Evolutionary conservation across 2,329 filamentous ascomycete species (phyloP).

Genomic region (Camillea tinctor): DNA sequence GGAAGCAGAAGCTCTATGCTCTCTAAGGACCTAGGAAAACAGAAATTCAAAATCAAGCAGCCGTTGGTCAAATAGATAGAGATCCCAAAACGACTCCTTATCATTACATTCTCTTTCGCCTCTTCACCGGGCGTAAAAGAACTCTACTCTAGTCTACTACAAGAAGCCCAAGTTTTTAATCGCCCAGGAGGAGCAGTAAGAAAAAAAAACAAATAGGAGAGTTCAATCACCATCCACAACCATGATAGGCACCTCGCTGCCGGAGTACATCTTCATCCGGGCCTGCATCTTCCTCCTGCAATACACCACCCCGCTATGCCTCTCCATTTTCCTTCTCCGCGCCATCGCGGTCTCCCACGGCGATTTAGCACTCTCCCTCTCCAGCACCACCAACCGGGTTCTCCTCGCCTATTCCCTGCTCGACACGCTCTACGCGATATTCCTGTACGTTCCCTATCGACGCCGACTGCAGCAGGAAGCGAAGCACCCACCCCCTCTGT

Average conservation of each 20-base stretch:
- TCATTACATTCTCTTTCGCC: too few relatives aligned
- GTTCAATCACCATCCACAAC: not conserved
- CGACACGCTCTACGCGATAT: slow-evolving; percentile 43
- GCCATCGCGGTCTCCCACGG: slow-evolving; percentile 22
- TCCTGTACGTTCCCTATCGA: slow-evolving; percentile 44
- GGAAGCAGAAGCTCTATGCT: too few relatives aligned
- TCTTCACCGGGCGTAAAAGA: too few relatives aligned
- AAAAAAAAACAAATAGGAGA: too few relatives aligned
- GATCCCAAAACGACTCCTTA: too few relatives aligned
- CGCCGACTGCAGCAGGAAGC: slow-evolving; percentile 38
- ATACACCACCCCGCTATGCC: slow-evolving; percentile 43
- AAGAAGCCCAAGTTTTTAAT: too few relatives aligned
- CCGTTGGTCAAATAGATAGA: too few relatives aligned
- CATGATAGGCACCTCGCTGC: slow-evolving; percentile 33
- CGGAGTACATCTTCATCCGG: slow-evolving; percentile 46
- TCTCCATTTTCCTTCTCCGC: slow-evolving; percentile 32
- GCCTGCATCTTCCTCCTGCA: slow-evolving; percentile 43
- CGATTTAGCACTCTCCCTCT: slow-evolving; percentile 14
- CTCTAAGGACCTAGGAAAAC: too few relatives aligned
- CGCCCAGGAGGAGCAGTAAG: too few relatives aligned
- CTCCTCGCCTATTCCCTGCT: slow-evolving; percentile 33
- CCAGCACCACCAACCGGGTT: slow-evolving; percentile 15
- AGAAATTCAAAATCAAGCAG: too few relatives aligned
- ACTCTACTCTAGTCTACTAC: too few relatives aligned
- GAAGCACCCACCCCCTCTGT: slow-evolving; percentile 41